Percentiles rank a stretch among this genome's conserved stretches.
phyloP scores from a whole-genome alignment of 1,139 yeast genomes.

The Meyerozyma sp. region DNA sequence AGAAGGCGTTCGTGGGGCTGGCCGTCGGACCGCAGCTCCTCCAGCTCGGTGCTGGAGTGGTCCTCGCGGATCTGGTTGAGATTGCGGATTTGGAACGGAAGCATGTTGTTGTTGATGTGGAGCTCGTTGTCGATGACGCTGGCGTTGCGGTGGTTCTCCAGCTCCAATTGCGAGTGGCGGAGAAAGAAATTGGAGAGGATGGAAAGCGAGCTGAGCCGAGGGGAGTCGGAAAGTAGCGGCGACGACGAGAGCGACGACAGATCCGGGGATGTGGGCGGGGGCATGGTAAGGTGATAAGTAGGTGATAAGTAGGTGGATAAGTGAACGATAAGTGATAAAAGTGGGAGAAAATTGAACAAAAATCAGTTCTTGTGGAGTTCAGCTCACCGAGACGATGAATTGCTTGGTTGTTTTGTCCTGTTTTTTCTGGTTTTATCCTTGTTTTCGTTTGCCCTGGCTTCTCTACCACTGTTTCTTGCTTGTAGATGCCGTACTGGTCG shows the following conservation, averaged over 20 bases:
- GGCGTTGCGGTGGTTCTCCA: slow-evolving; percentile 1
- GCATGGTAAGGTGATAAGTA: too few species aligned
- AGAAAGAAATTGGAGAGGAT: slow-evolving; percentile 1
- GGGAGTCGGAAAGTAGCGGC: slow-evolving; percentile 1
- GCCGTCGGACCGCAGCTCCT: slow-evolving; percentile 11
- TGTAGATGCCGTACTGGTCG: too few species aligned
- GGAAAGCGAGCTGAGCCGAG: background rate
- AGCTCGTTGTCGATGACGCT: slow-evolving; percentile 6
- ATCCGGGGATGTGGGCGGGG: background rate
- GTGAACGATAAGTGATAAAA: too few species aligned
- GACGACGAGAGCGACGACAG: slow-evolving; percentile 1
- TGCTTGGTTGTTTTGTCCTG: too few species aligned
- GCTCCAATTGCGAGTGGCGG: background rate
- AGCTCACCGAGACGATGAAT: too few species aligned
- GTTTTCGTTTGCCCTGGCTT: too few species aligned
- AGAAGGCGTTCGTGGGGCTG: slow-evolving; percentile 20
- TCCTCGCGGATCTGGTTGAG: slow-evolving; percentile 2
- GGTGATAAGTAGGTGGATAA: too few species aligned
- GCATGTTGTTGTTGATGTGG: slow-evolving; percentile 8
- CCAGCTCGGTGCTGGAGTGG: slow-evolving; percentile 2
- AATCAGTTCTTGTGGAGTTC: too few species aligned
- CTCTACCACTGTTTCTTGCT: too few species aligned
- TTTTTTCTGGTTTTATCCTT: too few species aligned
- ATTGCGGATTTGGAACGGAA: slow-evolving; percentile 6
- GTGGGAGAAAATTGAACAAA: too few species aligned